These are phyloP conservation scores for Pinus taeda DNA, from an alignment of 75 land plant genomes.

Conservation along the genomic window DNA sequence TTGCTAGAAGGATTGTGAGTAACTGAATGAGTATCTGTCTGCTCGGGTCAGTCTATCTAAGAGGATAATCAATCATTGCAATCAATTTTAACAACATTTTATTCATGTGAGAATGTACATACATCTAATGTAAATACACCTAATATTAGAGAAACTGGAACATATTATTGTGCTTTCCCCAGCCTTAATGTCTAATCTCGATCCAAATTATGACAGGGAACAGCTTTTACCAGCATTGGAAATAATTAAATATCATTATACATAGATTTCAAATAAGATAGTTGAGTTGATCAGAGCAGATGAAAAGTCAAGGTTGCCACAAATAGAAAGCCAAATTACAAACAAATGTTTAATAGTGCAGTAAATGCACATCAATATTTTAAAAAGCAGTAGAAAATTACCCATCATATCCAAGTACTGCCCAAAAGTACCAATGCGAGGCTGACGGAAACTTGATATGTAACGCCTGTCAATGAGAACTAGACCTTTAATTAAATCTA, in stretches of 20 bases:
- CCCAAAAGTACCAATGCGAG: conserved; percentile 65
- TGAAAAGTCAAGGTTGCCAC: too few species aligned
- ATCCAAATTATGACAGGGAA: not conserved
- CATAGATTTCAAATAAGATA: too few species aligned
- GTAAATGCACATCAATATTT: not conserved
- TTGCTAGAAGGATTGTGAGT: not conserved
- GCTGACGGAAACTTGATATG: conserved; percentile 65
- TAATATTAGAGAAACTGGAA: not conserved
- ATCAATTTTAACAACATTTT: not conserved
- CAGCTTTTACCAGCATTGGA: too few species aligned
- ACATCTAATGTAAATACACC: not conserved
- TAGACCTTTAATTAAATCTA: not conserved
- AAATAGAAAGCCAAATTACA: too few species aligned
- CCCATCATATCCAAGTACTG: conserved; percentile 63
- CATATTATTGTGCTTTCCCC: not conserved
- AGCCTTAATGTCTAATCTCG: not conserved
- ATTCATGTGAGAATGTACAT: not conserved
- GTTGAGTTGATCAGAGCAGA: too few species aligned
- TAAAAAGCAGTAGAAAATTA: conserved; percentile 18
- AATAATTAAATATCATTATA: too few species aligned
- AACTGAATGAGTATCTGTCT: not conserved
- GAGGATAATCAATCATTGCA: not conserved
- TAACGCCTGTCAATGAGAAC: conserved; percentile 62
- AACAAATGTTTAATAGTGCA: too few species aligned
- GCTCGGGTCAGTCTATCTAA: not conserved